Evolutionary conservation across 306 rosid species (phyloP).

Genomic region (Gleditsia sinensis): DNA sequence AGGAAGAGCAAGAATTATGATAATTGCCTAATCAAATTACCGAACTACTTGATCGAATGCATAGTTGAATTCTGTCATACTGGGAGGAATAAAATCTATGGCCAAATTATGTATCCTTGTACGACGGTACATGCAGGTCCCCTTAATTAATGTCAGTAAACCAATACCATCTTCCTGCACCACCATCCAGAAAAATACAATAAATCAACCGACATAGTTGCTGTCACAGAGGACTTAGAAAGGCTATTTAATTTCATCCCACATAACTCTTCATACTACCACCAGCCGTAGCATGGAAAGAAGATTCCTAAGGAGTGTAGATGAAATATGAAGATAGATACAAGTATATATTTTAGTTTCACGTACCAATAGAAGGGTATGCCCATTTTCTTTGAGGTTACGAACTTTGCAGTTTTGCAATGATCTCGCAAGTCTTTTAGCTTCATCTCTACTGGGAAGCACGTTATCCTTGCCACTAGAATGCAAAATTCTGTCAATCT

Average conservation of each 20-base stretch:
- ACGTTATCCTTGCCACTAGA: slow-evolving; percentile 84
- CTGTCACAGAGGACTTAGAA: neutral
- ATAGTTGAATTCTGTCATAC: slow-evolving; percentile 55
- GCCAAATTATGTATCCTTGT: slow-evolving; percentile 54
- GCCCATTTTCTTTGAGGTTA: slow-evolving; percentile 71
- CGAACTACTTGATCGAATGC: slow-evolving; percentile 50
- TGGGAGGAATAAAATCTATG: slow-evolving; percentile 74
- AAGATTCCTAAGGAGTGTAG: neutral
- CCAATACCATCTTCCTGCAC: slow-evolving; percentile 83
- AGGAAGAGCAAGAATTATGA: neutral
- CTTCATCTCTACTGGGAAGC: slow-evolving; percentile 87
- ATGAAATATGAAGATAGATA: slow-evolving; percentile 7
- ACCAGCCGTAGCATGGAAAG: too few relatives aligned
- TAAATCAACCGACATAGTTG: neutral
- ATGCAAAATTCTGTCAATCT: slow-evolving; percentile 34
- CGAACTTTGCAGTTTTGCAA: slow-evolving; percentile 68
- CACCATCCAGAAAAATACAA: slow-evolving; percentile 32
- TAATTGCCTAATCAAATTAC: slow-evolving; percentile 44
- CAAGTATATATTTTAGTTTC: slow-evolving; percentile 9
- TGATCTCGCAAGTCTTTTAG: slow-evolving; percentile 50
- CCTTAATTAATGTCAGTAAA: slow-evolving; percentile 74
- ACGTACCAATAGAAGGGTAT: slow-evolving; percentile 88
- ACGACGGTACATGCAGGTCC: slow-evolving; percentile 70
- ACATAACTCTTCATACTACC: neutral
- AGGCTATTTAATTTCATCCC: too few relatives aligned